phyloP scores from a whole-genome alignment of 1,139 yeast species.

The Yamadazyma siamensis region DNA sequence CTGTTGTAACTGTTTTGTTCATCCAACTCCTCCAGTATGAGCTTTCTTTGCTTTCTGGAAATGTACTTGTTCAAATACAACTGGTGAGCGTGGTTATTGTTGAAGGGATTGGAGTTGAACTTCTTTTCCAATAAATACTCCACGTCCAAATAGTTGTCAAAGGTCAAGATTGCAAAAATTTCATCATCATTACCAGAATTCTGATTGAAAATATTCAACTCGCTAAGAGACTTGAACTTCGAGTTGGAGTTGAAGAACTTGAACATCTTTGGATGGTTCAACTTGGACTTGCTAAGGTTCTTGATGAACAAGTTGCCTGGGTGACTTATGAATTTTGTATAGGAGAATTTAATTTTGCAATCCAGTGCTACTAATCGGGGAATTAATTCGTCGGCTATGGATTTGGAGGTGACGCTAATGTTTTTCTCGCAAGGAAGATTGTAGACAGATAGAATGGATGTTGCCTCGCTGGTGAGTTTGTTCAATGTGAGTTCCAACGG shows the following conservation, averaged over 20 bases:
- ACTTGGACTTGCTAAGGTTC: constrained; percentile 27
- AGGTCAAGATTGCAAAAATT: constrained; percentile 33
- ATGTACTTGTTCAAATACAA: constrained; percentile 28
- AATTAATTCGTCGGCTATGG: constrained; percentile 7
- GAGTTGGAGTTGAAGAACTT: constrained; percentile 24
- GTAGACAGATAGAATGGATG: constrained; percentile 2
- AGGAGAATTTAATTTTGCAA: constrained; percentile 16
- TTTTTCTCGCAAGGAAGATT: constrained; percentile 4
- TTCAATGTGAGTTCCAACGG: constrained; percentile 8
- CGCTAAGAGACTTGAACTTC: constrained; percentile 24
- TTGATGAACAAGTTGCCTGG: constrained; percentile 66
- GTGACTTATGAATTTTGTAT: constrained; percentile 50
- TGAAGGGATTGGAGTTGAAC: constrained; percentile 27
- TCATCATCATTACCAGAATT: constrained; percentile 14
- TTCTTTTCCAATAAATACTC: constrained; percentile 24
- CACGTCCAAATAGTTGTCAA: constrained; percentile 35
- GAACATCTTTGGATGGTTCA: constrained; percentile 18
- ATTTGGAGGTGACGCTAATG: constrained; percentile 7
- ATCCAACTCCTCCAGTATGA: constrained; percentile 12
- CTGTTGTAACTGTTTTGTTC: constrained; percentile 30
- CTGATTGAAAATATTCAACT: constrained; percentile 25
- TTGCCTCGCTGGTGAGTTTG: constrained; percentile 2
- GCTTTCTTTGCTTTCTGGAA: constrained; percentile 24
- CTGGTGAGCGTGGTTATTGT: constrained; percentile 22
- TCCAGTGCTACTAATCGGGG: constrained; percentile 7